Conservation (phyloP, 805 yeast species). For the Torulaspora franciscae region DNA sequence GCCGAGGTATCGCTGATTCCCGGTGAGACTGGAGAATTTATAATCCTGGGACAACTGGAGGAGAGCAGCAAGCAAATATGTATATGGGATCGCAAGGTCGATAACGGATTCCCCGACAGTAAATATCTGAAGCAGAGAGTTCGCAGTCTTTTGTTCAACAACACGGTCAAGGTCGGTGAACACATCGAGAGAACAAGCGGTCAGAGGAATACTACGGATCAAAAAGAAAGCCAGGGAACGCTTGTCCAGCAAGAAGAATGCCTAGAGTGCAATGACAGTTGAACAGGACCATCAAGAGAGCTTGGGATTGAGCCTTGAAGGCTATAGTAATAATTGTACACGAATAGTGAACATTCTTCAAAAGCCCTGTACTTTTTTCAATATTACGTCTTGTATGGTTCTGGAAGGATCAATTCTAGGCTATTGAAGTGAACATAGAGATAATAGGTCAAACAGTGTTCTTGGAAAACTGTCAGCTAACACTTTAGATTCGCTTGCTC, state of each 20-base stretch:
- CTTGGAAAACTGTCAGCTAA: not conserved
- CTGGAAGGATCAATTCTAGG: not conserved
- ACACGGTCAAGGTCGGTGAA: conserved; percentile 19
- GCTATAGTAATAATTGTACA: conserved; percentile 2
- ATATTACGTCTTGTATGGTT: not conserved
- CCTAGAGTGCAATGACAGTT: conserved; percentile 2
- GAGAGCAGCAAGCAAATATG: conserved; percentile 31
- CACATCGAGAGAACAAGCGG: conserved; percentile 21
- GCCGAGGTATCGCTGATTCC: conserved; percentile 54
- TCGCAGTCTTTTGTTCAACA: conserved; percentile 40
- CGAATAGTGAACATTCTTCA: conserved; percentile 3
- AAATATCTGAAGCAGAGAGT: conserved; percentile 68
- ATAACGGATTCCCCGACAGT: conserved; percentile 84
- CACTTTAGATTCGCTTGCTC: not conserved
- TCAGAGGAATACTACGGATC: not conserved
- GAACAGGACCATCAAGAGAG: not conserved
- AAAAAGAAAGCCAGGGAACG: not conserved
- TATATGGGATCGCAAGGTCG: conserved; percentile 56
- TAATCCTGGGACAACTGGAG: conserved; percentile 42
- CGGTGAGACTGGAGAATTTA: conserved; percentile 52
- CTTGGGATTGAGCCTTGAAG: not conserved
- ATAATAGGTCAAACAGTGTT: not conserved
- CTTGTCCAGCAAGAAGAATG: conserved; percentile 5
- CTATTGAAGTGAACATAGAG: not conserved
- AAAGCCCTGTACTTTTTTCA: not conserved